Evolutionary conservation across 768 basidiomycete genomes (phyloP).

Genomic region (Psilocybe subaeruginosa): DNA sequence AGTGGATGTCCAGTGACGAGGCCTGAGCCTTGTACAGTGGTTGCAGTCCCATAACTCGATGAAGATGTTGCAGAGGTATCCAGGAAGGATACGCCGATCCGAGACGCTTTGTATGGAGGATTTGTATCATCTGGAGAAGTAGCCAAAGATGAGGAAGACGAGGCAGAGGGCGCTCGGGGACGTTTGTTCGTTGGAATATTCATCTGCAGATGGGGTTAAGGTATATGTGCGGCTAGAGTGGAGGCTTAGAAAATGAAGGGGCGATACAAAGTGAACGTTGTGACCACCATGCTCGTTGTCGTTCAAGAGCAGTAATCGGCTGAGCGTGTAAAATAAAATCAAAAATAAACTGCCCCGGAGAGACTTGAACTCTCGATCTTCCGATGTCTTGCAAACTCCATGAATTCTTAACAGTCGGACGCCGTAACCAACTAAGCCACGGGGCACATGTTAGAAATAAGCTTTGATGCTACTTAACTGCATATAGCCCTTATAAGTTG

Average conservation of each 20-base stretch:
- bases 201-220: neutral
- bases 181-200: slow-evolving; percentile 31
- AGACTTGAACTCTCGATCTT: slow-evolving; percentile 9
- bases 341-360: slow-evolving; percentile 5
- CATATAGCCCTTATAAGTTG: too few species aligned
- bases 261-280: neutral
- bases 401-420: slow-evolving; percentile 1
- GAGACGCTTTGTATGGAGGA: slow-evolving; percentile 32
- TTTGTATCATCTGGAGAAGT: slow-evolving; percentile 12
- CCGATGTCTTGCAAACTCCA: neutral
- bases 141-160: slow-evolving; percentile 35
- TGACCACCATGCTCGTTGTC: neutral
- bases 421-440: slow-evolving; percentile 10
- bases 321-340: neutral
- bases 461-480: too few species aligned
- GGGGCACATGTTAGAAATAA: neutral
- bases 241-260: neutral
- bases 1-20: slow-evolving; percentile 39
- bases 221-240: neutral
- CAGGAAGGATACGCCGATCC: slow-evolving; percentile 21
- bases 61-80: slow-evolving; percentile 7
- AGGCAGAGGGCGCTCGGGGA: slow-evolving; percentile 37
- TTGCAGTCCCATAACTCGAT: neutral
- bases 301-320: neutral
- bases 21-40: slow-evolving; percentile 4